Conservation (phyloP, 495 filamentous ascomycete genomes). For the Pyrenopolyporus hunteri region DNA sequence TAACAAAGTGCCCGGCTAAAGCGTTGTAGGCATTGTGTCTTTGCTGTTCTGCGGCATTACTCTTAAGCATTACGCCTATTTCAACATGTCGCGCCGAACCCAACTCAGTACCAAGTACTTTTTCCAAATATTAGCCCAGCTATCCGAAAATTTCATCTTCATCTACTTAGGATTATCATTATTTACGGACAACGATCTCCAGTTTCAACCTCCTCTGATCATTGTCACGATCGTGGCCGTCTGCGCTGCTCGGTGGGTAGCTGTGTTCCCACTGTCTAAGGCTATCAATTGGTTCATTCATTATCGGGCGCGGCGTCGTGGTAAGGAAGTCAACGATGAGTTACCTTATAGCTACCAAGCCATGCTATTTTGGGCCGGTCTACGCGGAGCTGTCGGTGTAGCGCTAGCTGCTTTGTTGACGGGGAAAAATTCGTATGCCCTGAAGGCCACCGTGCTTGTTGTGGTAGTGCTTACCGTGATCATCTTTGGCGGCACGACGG, state of each 20-base stretch:
- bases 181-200: constrained; percentile 85
- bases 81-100: constrained; percentile 98
- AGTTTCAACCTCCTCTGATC: constrained; percentile 95
- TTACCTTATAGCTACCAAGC: constrained; percentile 91
- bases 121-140: constrained; percentile 91
- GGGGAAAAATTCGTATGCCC: constrained; percentile 75
- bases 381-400: constrained; percentile 95
- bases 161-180: constrained; percentile 95
- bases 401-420: constrained; percentile 89
- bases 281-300: constrained; percentile 93
- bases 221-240: constrained; percentile 90
- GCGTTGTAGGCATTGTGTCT: constrained; percentile 82
- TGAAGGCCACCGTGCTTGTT: constrained; percentile 91
- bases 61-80: constrained; percentile 98
- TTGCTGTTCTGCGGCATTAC: constrained; percentile 97
- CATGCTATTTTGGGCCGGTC: constrained; percentile 98
- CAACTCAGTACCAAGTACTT: constrained; percentile 98
- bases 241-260: constrained; percentile 86
- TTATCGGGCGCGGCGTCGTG: constrained; percentile 81
- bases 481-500: constrained; percentile 96
- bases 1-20: constrained; percentile 15
- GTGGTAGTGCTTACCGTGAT: constrained; percentile 98
- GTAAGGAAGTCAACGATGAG: constrained; percentile 83
- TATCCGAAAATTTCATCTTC: constrained; percentile 99
- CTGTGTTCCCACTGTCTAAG: constrained; percentile 90